Evolutionary conservation across 129 eudicot genomes (phyloP).

Genomic region (Lonicera japonica): DNA sequence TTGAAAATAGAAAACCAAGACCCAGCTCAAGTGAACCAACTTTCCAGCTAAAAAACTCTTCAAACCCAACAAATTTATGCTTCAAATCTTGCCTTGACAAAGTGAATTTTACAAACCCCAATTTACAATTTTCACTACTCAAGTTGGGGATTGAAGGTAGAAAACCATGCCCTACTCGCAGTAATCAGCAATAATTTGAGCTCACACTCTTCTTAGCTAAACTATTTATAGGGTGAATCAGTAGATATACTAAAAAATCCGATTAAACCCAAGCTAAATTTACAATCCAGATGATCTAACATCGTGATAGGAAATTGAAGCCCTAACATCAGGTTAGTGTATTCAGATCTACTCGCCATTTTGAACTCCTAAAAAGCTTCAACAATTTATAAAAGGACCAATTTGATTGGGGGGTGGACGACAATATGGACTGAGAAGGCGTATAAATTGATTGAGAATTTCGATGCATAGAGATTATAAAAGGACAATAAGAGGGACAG

Average conservation of each 20-base stretch:
- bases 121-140: too few relatives aligned
- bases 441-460: slow-evolving; percentile 10
- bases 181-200: neutral
- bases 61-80: too few relatives aligned
- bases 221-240: neutral
- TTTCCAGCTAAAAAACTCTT: too few relatives aligned
- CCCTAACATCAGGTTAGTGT: slow-evolving; percentile 4
- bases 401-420: neutral
- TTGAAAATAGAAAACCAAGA: too few relatives aligned
- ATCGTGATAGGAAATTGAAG: neutral
- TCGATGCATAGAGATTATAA: slow-evolving; percentile 7
- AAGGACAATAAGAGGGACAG: neutral
- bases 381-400: neutral
- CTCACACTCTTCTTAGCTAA: neutral
- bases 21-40: too few relatives aligned
- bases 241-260: neutral
- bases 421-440: neutral
- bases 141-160: too few relatives aligned
- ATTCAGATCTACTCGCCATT: neutral
- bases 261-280: neutral
- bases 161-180: too few relatives aligned
- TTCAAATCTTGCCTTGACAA: too few relatives aligned
- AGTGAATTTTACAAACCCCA: too few relatives aligned
- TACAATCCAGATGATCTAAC: neutral
- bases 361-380: neutral